Percentiles rank a stretch among this genome's conserved stretches.
These are phyloP conservation scores for Xerocomus spinulosus DNA, from an alignment of 768 basidiomycete species.

Conservation along the genomic window DNA sequence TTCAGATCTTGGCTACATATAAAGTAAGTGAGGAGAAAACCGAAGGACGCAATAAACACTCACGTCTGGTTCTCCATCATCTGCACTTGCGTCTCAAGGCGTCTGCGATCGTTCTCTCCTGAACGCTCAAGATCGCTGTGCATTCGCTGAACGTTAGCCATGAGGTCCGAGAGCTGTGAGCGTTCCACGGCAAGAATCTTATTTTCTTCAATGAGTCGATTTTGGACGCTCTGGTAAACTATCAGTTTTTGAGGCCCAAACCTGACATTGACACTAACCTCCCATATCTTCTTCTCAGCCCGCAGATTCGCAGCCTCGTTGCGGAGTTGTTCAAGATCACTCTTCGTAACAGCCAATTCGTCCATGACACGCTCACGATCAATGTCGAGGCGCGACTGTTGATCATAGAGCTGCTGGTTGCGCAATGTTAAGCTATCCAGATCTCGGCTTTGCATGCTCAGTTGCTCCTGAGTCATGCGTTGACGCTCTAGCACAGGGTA, in stretches of 20 bases:
- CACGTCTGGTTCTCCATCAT: conserved; percentile 78
- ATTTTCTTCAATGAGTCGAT: conserved; percentile 82
- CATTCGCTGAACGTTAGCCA: conserved; percentile 88
- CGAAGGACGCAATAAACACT: conserved; percentile 19
- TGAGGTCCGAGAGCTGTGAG: conserved; percentile 79
- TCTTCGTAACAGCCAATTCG: conserved; percentile 55
- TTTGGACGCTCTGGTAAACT: conserved; percentile 61
- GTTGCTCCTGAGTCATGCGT: conserved; percentile 66
- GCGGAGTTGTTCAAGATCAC: conserved; percentile 68
- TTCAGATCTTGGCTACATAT: conserved; percentile 65
- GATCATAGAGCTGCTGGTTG: conserved; percentile 68
- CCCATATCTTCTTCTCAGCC: conserved; percentile 93
- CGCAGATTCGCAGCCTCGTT: conserved; percentile 85
- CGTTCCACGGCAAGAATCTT: conserved; percentile 73
- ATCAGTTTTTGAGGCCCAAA: conserved; percentile 1
- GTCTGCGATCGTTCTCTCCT: conserved; percentile 74
- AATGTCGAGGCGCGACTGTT: conserved; percentile 70
- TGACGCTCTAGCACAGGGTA: conserved; percentile 52
- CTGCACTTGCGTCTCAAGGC: conserved; percentile 76
- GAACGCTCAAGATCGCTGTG: conserved; percentile 83
- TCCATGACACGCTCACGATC: conserved; percentile 66
- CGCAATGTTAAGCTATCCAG: conserved; percentile 63
- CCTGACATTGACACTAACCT: conserved; percentile 47
- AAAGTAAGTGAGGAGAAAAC: background rate
- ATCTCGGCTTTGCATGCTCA: conserved; percentile 56